Percentiles rank a stretch among this genome's conserved stretches.
phyloP scores from a whole-genome alignment of 768 basidiomycete genomes.

The Podaxis sp. region DNA sequence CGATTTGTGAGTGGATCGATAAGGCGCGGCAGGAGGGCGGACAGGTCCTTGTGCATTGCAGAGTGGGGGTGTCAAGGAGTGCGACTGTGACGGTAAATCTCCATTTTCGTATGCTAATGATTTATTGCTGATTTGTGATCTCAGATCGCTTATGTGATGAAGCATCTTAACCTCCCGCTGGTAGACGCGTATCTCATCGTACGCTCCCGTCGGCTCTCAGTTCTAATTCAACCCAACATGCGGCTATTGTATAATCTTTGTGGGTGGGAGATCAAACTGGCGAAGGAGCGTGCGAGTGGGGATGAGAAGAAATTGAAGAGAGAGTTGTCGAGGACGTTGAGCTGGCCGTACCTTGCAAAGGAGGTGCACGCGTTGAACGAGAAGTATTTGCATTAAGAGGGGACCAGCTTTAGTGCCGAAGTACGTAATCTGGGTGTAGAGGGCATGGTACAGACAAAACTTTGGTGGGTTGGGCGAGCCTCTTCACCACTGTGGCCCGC shows the following conservation, averaged over 20 bases:
- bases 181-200: constrained; percentile 95
- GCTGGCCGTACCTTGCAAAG: constrained; percentile 82
- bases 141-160: constrained; percentile 97
- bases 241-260: constrained; percentile 92
- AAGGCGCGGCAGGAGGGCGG: constrained; percentile 79
- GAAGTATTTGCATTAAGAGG: constrained; percentile 58
- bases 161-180: constrained; percentile 78
- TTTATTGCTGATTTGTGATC: not conserved
- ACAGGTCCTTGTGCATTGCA: constrained; percentile 91
- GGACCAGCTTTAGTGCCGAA: not conserved
- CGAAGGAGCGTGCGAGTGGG: constrained; percentile 62
- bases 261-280: constrained; percentile 93
- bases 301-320: constrained; percentile 48
- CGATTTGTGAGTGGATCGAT: constrained; percentile 94
- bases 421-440: not conserved
- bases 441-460: not conserved
- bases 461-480: not conserved
- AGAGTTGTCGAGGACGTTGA: constrained; percentile 68
- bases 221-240: constrained; percentile 95
- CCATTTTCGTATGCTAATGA: constrained; percentile 2
- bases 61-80: constrained; percentile 97
- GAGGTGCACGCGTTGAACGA: constrained; percentile 87
- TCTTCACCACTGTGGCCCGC: not conserved
- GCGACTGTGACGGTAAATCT: constrained; percentile 83
- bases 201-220: constrained; percentile 83